Conservation (phyloP, 2,329 filamentous ascomycete species). For the Nemania bipapillata region DNA sequence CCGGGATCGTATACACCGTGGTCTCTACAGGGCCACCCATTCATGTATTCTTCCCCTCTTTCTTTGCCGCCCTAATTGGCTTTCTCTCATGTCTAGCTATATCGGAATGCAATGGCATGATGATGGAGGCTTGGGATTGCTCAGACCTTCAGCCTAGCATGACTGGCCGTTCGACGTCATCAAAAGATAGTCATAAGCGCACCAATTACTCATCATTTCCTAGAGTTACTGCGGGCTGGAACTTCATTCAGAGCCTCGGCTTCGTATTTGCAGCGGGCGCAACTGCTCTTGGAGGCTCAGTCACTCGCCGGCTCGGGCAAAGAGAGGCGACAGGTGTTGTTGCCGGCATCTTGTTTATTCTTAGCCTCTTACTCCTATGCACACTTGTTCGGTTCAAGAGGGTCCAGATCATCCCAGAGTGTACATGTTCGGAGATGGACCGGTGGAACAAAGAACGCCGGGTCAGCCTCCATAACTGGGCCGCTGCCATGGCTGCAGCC, state of each 20-base stretch:
- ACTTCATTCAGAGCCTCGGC: conserved; percentile 74
- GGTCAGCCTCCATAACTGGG: conserved; percentile 60
- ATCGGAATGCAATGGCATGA: conserved; percentile 77
- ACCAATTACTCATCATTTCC: conserved; percentile 83
- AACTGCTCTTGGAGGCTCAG: conserved; percentile 74
- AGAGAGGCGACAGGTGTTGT: conserved; percentile 75
- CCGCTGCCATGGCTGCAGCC: conserved; percentile 53
- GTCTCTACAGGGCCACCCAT: conserved; percentile 71
- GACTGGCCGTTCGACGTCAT: conserved; percentile 65
- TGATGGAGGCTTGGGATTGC: conserved; percentile 86
- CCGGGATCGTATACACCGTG: conserved; percentile 73
- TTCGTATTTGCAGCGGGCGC: conserved; percentile 76
- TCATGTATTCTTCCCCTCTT: conserved; percentile 70
- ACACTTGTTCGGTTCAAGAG: conserved; percentile 73
- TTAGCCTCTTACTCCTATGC: conserved; percentile 71
- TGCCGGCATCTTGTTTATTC: conserved; percentile 71
- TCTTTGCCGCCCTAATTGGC: conserved; percentile 73
- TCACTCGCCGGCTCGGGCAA: conserved; percentile 73
- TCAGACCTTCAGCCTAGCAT: conserved; percentile 79
- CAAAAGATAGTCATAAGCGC: conserved; percentile 56
- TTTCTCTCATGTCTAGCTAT: conserved; percentile 79
- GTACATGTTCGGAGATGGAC: conserved; percentile 66
- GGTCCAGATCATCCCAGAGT: conserved; percentile 75
- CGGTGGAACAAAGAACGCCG: conserved; percentile 62
- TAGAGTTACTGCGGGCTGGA: conserved; percentile 76